Conservation (phyloP, 1,284 basidiomycete species). For the Polyporus tsugae region DNA sequence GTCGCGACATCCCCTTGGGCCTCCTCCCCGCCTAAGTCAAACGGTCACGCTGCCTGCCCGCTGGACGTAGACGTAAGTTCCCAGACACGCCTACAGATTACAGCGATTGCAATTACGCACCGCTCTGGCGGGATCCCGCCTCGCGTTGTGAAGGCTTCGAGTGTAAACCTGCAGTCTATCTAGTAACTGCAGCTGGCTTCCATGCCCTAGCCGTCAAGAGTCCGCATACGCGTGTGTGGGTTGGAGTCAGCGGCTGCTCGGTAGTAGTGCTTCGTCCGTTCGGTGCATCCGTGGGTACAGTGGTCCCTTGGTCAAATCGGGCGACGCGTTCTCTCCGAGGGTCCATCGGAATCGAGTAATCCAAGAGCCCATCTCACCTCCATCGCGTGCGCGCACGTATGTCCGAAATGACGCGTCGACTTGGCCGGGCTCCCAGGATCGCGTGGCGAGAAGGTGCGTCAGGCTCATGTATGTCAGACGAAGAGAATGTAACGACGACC, state of each 20-base stretch:
- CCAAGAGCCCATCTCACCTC: conserved; percentile 8
- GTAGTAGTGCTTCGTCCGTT: background rate
- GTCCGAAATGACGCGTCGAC: conserved; percentile 6
- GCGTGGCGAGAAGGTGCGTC: conserved; percentile 1
- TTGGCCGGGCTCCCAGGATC: background rate
- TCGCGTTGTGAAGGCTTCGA: conserved; percentile 17
- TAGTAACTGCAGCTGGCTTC: conserved; percentile 17
- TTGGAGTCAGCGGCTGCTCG: background rate
- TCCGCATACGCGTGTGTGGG: conserved; percentile 1
- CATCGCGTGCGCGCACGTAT: conserved; percentile 4
- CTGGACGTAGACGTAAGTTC: conserved; percentile 22
- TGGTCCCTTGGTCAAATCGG: background rate
- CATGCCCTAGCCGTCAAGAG: conserved; percentile 16
- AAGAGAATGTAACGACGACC: conserved; percentile 3
- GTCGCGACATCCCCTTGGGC: conserved; percentile 9
- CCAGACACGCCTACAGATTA: conserved; percentile 21
- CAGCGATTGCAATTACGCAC: conserved; percentile 12
- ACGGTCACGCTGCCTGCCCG: background rate
- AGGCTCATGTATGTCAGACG: conserved; percentile 6
- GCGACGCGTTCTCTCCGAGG: conserved; percentile 31
- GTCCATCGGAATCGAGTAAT: conserved; percentile 30
- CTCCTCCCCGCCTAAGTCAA: background rate
- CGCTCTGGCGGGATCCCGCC: conserved; percentile 1
- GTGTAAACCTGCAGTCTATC: conserved; percentile 13
- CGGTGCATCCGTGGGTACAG: background rate